Conservation (phyloP, 225 moss, liverwort and hornwort genomes). For the Thuidium tamariscinum region DNA sequence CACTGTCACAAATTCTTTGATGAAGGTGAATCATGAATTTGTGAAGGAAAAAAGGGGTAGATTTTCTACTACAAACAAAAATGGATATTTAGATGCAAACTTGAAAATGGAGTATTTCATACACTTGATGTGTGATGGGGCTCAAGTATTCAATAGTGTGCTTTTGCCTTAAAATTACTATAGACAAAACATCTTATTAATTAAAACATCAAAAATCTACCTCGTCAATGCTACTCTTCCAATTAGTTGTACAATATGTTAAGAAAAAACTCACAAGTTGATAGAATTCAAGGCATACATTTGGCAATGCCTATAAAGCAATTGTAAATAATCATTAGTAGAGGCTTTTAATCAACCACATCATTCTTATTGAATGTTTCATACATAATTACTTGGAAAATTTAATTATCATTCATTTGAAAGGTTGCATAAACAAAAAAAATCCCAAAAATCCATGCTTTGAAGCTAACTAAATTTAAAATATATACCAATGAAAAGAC, state of each 20-base stretch:
- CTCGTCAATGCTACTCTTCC: slow-evolving; percentile 25
- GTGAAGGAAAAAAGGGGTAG: background rate
- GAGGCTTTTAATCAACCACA: background rate
- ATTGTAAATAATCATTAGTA: background rate
- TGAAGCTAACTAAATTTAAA: background rate
- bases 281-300: slow-evolving; percentile 32
- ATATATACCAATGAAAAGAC: background rate
- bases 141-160: background rate
- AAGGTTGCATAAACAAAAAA: no score
- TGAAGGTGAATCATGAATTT: background rate
- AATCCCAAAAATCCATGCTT: no score
- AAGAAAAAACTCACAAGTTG: slow-evolving; percentile 26
- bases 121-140: accelerated
- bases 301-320: slow-evolving; percentile 14
- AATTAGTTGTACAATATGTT: slow-evolving; percentile 24
- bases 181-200: background rate
- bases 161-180: background rate
- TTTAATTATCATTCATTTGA: no score
- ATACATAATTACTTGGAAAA: no score
- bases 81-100: background rate
- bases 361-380: background rate
- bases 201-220: background rate
- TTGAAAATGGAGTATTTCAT: background rate
- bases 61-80: background rate
- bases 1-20: no score